Evolutionary conservation across 345 rosid species (phyloP).

Genomic region (Zanthoxylum bungeanum): DNA sequence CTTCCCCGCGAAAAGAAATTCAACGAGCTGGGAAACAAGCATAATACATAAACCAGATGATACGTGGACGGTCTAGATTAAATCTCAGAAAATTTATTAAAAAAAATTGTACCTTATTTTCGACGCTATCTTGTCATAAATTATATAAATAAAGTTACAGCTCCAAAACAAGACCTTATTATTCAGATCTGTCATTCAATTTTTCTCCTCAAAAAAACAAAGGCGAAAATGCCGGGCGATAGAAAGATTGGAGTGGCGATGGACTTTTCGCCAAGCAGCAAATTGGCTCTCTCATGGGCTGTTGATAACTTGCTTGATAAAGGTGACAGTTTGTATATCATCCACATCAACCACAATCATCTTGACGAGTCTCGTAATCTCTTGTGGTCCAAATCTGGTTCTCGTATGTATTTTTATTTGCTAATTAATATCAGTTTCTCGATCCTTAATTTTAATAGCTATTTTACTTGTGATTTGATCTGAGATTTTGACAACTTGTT

Average conservation of each 20-base stretch:
- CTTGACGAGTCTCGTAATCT: conserved; percentile 44
- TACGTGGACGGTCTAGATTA: conserved; percentile 12
- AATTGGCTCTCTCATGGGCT: conserved; percentile 85
- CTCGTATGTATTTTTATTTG: conserved; percentile 49
- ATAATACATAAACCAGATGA: not conserved
- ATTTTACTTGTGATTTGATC: conserved; percentile 13
- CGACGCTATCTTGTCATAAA: not conserved
- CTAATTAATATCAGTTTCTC: not conserved
- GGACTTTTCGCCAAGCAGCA: conserved; percentile 97
- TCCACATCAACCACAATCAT: conserved; percentile 54
- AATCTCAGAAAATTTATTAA: not conserved
- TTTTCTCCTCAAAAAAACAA: too few relatives aligned
- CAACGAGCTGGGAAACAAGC: not conserved
- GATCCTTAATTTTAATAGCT: not conserved
- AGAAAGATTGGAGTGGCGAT: conserved; percentile 76
- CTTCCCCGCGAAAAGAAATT: too few relatives aligned
- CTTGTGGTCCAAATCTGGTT: conserved; percentile 68
- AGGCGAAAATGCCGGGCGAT: conserved; percentile 62
- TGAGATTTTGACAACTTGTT: conserved; percentile 11
- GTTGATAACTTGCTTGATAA: conserved; percentile 68
- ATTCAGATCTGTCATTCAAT: too few relatives aligned
- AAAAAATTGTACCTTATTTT: not conserved
- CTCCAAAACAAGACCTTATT: not conserved
- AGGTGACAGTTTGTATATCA: conserved; percentile 67
- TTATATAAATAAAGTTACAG: not conserved